Base-by-base conservation (phyloP, 495 filamentous ascomycete genomes). In the Tuber magnatum region DNA sequence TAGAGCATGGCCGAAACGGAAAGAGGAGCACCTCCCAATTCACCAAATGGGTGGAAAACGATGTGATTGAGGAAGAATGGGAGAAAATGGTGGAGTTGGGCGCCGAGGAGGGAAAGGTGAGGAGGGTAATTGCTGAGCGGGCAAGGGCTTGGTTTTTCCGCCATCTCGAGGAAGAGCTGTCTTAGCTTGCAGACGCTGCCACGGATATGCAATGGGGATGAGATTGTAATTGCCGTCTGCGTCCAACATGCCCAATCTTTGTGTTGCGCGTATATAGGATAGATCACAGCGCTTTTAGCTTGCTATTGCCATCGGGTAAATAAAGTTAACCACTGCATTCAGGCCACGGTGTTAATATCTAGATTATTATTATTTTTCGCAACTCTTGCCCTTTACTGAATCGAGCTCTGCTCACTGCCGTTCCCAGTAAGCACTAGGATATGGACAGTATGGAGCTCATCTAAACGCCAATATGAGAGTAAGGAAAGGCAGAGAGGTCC, bases 31-130 rank as follows among this genome's bases (percentile, higher is more conserved):
- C 77, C 2, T 2, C 28, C n/a, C 71, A 79, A 3, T 78, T 79
- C 69, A 76, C 74, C 10, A 79, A 78, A 61, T 78, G 71, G 77
- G 65, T 79, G 20, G 71, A 72, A 46, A 72, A 71, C 28, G 75
- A 78, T 48, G 77, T 78, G 42, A 72, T 79, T n/a, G 71, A 78
- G 41, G 77, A 79, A 46, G 71, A 79, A 72, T 79, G 77, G 77
- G 77, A 74, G 69, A 72, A 40, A 35, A 79, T 79, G 69, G 48
- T 79, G 5, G 75, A 79, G 69, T 46, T 79, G 38, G 77, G 77
- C 22, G 75, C 68, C 16, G 75, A 79, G 71, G 77, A 79, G 51
- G 56, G 18, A 22, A 79, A 79, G 28, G 68, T 79, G 40, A 74
- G 75, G 51, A 74, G 46, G 43, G 71, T 79, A 28, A 79, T 79